A percentile compares a stretch with the other conserved stretches of the same genome.
Evolutionary conservation across 2,329 filamentous ascomycete species (phyloP).

Genomic region (Paraphaeosphaeria minitans): DNA sequence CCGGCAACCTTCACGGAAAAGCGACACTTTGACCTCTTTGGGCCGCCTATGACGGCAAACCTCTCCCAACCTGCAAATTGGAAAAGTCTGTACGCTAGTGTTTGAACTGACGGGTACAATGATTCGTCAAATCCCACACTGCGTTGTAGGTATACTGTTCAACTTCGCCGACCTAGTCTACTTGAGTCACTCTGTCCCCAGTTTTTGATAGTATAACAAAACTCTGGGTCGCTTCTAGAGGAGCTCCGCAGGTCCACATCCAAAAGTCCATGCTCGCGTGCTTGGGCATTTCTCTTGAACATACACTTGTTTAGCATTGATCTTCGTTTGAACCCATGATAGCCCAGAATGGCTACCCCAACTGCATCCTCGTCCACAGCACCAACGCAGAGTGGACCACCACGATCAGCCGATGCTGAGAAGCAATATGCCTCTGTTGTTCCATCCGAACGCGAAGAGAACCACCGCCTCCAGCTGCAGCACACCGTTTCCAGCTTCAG

Average conservation of each 20-base stretch:
- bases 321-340: constrained; percentile 24
- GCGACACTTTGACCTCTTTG: constrained; percentile 1
- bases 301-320: not conserved
- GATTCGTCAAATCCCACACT: not conserved
- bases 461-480: constrained; percentile 32
- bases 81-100: constrained; percentile 19
- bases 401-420: constrained; percentile 22
- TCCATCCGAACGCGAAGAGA: constrained; percentile 17
- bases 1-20: constrained; percentile 17
- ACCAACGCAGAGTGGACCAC: constrained; percentile 18
- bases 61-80: not conserved
- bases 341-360: constrained; percentile 34
- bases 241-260: not conserved
- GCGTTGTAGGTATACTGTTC: constrained; percentile 2
- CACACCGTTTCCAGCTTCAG: constrained; percentile 38
- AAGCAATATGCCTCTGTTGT: constrained; percentile 41
- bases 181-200: not conserved
- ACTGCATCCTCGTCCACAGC: constrained; percentile 25
- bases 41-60: constrained; percentile 10
- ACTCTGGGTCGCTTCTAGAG: not conserved
- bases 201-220: not conserved
- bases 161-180: not conserved
- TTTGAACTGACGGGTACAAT: constrained; percentile 23
- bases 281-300: not conserved
- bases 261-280: not conserved